Conservation (phyloP, 164 flowering plant species). For the Macadamia integrifolia region DNA sequence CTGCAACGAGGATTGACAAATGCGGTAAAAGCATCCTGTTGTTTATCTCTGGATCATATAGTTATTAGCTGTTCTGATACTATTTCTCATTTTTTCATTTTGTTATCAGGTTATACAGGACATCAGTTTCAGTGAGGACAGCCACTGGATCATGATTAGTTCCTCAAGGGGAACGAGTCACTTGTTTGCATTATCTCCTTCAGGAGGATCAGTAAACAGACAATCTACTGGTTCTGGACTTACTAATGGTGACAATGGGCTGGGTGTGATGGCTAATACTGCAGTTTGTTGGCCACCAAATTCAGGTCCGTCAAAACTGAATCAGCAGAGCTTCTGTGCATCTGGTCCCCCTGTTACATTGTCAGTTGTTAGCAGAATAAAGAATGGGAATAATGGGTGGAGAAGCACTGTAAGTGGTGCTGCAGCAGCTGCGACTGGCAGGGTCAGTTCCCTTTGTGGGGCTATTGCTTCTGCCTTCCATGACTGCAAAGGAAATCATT, state of each 20-base stretch:
- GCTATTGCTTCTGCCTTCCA: conserved; percentile 67
- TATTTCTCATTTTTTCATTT: not conserved
- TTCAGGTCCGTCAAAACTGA: conserved; percentile 24
- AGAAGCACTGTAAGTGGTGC: conserved; percentile 62
- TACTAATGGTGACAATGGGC: conserved; percentile 18
- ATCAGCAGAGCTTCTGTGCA: conserved; percentile 31
- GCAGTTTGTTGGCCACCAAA: conserved; percentile 32
- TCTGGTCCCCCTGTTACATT: conserved; percentile 61
- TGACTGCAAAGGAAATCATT: conserved; percentile 37
- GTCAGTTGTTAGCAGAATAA: conserved; percentile 63
- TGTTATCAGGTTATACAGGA: conserved; percentile 68
- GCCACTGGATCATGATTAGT: conserved; percentile 74
- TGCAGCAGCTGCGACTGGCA: conserved; percentile 75
- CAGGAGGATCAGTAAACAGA: conserved; percentile 35
- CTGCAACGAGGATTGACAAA: conserved; percentile 83
- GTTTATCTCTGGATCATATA: not conserved
- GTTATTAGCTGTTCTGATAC: not conserved
- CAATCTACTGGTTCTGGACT: conserved; percentile 27
- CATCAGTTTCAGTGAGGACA: conserved; percentile 74
- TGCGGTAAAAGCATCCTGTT: conserved; percentile 39
- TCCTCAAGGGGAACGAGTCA: conserved; percentile 89
- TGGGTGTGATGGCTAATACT: conserved; percentile 17
- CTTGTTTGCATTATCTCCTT: conserved; percentile 64
- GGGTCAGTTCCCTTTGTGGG: conserved; percentile 43
- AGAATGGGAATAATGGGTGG: conserved; percentile 71